Base-by-base conservation (phyloP, 192 early-diverging fungal genomes). In the Backusella mclennaniae region DNA sequence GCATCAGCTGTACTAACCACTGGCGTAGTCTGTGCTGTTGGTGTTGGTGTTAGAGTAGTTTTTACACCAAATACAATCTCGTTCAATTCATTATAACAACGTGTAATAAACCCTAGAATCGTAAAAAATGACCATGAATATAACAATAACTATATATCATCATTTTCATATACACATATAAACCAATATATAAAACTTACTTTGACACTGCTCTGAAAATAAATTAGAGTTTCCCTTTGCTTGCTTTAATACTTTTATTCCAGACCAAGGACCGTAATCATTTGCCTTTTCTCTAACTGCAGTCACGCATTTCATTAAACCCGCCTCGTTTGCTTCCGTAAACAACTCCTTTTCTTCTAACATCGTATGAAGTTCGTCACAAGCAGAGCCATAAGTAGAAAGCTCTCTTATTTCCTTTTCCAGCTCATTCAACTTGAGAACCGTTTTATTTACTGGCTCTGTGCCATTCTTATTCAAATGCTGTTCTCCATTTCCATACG, bases 321-420 rank as follows among this genome's bases (percentile, higher is more conserved):
- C 52, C 19, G 33, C 12, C 38, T 76, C 75, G 38, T 70, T 41
- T 17, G 17, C 8, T 14, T 26, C 9, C 7, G 29, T 63, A 36
- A 59, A 76, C 2, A 68, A 49, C 0, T 26, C 12, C 15, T 38
- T 6, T 53, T 69, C 68, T 17, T 53, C 21, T 29, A 76, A 33
- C 75, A 68, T 56, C 2, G 49, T 35, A 21, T 38, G 17, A 5
- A 76, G 44, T 15, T 76, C 75, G 35, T 76, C 75, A 42, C 75
- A 76, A 14, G 66, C 75, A 9, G 33, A 31, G 19, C 66, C 75
- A 49, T 70, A 76, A 2, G 42, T 35, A 39, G 21, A 31, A 52
- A 76, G 52, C 35, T 38, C 67, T 1, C 31, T 29, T 19, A 76
- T 76, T 17, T 76, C 75, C 21, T 56, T 69, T 41, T 76, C 67